Evolutionary conservation across 1,284 basidiomycete genomes (phyloP).

Genomic region (Pascua guehoae): DNA sequence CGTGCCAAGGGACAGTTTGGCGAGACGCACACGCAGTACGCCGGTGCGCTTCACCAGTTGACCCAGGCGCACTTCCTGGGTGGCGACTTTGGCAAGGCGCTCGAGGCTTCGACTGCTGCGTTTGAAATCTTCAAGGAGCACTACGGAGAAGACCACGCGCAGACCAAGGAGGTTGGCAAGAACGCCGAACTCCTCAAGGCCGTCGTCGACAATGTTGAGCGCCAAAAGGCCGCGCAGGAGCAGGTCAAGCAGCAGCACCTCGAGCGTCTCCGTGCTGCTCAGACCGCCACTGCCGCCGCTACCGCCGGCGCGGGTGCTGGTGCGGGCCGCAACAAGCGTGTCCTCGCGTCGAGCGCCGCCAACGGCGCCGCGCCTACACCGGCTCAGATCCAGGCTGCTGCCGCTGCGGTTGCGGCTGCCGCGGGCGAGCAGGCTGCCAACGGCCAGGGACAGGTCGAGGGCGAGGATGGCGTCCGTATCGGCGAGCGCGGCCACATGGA

Average conservation of each 20-base stretch:
- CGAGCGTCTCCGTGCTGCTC: constrained; percentile 35
- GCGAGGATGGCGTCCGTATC: constrained; percentile 15
- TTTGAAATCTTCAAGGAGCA: constrained; percentile 47
- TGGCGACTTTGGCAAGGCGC: constrained; percentile 46
- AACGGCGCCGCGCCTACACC: constrained; percentile 12
- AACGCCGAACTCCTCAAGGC: constrained; percentile 50
- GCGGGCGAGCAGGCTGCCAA: constrained; percentile 13
- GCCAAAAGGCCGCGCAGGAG: constrained; percentile 41
- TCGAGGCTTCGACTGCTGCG: constrained; percentile 46
- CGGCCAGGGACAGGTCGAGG: constrained; percentile 6
- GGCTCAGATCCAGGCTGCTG: constrained; percentile 12
- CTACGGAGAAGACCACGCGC: constrained; percentile 46
- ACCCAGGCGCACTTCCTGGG: constrained; percentile 50
- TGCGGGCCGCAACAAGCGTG: constrained; percentile 6
- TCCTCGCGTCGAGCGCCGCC: constrained; percentile 8
- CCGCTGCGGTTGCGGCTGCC: constrained; percentile 8
- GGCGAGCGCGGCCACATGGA: constrained; percentile 44
- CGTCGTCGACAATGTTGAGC: constrained; percentile 45
- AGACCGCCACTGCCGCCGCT: constrained; percentile 12
- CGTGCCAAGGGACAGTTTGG: constrained; percentile 41
- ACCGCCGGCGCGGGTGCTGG: constrained; percentile 5
- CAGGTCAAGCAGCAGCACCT: constrained; percentile 37
- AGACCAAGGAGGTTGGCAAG: constrained; percentile 49
- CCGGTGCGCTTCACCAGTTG: constrained; percentile 46
- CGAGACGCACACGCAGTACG: constrained; percentile 41